Base-by-base conservation (phyloP, 1,139 yeast genomes). In the Lodderomyces elongisporus region DNA sequence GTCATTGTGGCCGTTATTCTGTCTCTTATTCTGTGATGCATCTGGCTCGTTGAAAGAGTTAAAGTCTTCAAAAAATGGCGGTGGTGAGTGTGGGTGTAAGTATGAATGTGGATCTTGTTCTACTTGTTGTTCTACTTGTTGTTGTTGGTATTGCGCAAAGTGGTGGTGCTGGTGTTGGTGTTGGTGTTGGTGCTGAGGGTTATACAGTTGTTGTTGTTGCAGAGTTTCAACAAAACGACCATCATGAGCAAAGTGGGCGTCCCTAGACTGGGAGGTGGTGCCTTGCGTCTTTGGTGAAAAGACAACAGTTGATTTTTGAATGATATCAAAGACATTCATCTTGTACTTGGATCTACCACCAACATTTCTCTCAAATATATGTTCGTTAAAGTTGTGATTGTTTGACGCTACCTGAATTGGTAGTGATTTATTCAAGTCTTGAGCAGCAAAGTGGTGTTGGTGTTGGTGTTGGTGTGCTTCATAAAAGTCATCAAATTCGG, bases 401-500 rank as follows among this genome's bases (percentile, higher is more conserved):
- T 17, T 5, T 30, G 28, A 12, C 6, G 12, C 7, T 7, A 7
- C 22, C 22, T n/a, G n/a, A n/a, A n/a, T n/a, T n/a, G n/a, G n/a
- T n/a, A n/a, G n/a, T n/a, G n/a, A n/a, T n/a, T n/a, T n/a, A n/a
- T n/a, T n/a, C n/a, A n/a, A n/a, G n/a, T n/a, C n/a, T n/a, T n/a
- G n/a, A n/a, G n/a, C n/a, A n/a, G n/a, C n/a, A n/a, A n/a, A n/a
- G n/a, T n/a, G n/a, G n/a, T n/a, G n/a, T n/a, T n/a, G n/a, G n/a
- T 34, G 33, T 14, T 22, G 32, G 18, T 30, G 34, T 30, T 35
- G 32, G 25, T 41, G 46, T 15, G 41, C 44, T 34, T 41, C 44
- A 23, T 30, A 32, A 28, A 43, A 43, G 27, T 43, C 47, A 32
- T 43, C 46, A 28, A 43, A 43, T 9, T 36, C 25, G 5, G 47